Percentiles rank a stretch among this genome's conserved stretches.
These are phyloP conservation scores for Hypsizygus ulmarius DNA, from an alignment of 1,284 basidiomycete species.

Conservation along the genomic window DNA sequence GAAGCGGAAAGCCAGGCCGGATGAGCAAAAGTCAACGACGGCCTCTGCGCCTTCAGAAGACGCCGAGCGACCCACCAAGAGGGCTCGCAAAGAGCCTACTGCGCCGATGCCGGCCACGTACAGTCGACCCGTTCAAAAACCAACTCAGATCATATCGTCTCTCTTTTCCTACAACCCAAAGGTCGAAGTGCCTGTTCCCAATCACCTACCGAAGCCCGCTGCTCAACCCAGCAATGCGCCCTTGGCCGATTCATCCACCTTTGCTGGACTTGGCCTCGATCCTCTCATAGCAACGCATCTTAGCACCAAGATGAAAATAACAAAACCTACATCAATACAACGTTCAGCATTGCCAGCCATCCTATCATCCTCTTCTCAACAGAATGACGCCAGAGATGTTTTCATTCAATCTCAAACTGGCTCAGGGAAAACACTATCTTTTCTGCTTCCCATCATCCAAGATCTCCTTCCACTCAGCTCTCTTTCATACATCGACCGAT, in stretches of 20 bases:
- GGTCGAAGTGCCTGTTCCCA: conserved; percentile 42
- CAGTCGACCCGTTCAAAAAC: conserved; percentile 26
- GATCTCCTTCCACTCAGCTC: conserved; percentile 88
- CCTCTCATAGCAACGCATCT: conserved; percentile 83
- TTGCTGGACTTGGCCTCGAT: conserved; percentile 76
- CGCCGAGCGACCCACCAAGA: conserved; percentile 43
- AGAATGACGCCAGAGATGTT: conserved; percentile 63
- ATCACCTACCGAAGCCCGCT: conserved; percentile 24
- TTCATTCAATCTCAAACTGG: conserved; percentile 98
- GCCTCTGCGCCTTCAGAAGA: conserved; percentile 20
- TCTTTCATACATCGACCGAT: conserved; percentile 83
- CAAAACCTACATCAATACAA: conserved; percentile 91
- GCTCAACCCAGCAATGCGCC: conserved; percentile 83
- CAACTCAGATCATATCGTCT: conserved; percentile 83
- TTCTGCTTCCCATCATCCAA: conserved; percentile 93
- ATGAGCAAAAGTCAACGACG: conserved; percentile 23
- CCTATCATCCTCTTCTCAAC: conserved; percentile 43
- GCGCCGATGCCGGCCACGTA: conserved; percentile 17
- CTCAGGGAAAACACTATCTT: conserved; percentile 96
- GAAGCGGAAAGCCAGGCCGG: conserved; percentile 55
- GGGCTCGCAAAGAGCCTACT: conserved; percentile 41
- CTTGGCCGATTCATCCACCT: conserved; percentile 68
- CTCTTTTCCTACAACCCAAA: conserved; percentile 85
- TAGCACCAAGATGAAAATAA: conserved; percentile 77
- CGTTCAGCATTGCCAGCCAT: conserved; percentile 77